Conservation (phyloP, 148 eudicot genomes). For the Hydrangea macrophylla region DNA sequence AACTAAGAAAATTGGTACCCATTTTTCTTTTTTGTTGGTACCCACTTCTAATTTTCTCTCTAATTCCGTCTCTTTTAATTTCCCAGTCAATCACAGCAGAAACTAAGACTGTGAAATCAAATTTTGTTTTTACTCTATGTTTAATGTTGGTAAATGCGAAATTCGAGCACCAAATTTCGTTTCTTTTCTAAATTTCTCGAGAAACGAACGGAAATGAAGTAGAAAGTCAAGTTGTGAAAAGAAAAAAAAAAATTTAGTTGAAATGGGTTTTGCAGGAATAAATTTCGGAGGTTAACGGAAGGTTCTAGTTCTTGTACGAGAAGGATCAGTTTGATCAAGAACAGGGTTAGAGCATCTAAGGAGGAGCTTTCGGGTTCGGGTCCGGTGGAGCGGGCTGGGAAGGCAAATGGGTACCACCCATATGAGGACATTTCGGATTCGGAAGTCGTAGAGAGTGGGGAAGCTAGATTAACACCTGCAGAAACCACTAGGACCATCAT, state of each 20-base stretch:
- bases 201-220: too few species aligned
- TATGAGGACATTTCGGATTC: conserved; percentile 75
- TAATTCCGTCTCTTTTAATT: conserved; percentile 3
- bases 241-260: background rate
- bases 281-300: conserved; percentile 38
- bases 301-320: conserved; percentile 25
- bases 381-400: conserved; percentile 54
- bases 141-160: conserved; percentile 1
- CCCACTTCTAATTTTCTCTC: conserved; percentile 26
- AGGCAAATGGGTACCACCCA: conserved; percentile 72
- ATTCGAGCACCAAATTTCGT: too few species aligned
- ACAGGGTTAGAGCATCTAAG: conserved; percentile 50
- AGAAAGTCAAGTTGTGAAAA: too few species aligned
- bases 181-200: background rate
- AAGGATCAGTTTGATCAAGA: conserved; percentile 30
- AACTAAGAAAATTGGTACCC: background rate
- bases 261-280: conserved; percentile 43
- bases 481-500: conserved; percentile 83
- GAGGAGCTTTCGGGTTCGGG: conserved; percentile 55
- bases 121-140: background rate
- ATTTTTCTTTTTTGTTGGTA: background rate
- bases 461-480: conserved; percentile 64
- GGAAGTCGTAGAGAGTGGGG: conserved; percentile 41
- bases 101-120: background rate
- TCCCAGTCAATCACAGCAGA: background rate